Conservation (phyloP, 805 yeast species). For the Candida methanosorbosa region DNA sequence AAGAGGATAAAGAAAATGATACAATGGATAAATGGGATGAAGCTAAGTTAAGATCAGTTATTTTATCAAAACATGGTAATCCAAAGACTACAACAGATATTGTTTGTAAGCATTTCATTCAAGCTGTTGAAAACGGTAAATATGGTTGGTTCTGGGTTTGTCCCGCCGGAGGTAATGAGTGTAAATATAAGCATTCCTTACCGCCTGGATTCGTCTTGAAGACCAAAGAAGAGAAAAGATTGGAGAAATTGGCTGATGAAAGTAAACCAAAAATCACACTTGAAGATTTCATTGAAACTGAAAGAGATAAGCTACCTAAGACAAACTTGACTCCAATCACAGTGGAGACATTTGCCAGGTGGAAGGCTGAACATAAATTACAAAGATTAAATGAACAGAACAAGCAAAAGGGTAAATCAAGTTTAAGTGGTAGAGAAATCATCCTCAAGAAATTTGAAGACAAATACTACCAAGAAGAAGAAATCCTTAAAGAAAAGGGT, state of each 20-base stretch:
- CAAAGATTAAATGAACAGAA: conserved; percentile 35
- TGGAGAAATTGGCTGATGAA: conserved; percentile 80
- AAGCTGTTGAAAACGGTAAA: conserved; percentile 94
- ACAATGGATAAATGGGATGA: conserved; percentile 98
- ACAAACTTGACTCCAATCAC: conserved; percentile 80
- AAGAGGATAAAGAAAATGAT: conserved; percentile 55
- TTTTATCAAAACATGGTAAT: conserved; percentile 89
- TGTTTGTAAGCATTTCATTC: conserved; percentile 89
- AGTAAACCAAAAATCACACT: conserved; percentile 83
- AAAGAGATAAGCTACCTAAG: conserved; percentile 75
- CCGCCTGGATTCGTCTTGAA: conserved; percentile 96
- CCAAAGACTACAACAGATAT: conserved; percentile 90
- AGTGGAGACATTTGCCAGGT: conserved; percentile 63
- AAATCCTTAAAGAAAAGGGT: conserved; percentile 34
- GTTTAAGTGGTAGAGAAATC: conserved; percentile 60
- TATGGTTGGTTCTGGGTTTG: conserved; percentile 99
- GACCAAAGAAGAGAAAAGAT: conserved; percentile 90
- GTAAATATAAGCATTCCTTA: conserved; percentile 91
- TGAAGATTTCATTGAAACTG: conserved; percentile 94
- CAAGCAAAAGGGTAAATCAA: conserved; percentile 31
- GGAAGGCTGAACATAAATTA: conserved; percentile 69
- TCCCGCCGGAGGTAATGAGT: conserved; percentile 87
- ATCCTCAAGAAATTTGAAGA: conserved; percentile 52
- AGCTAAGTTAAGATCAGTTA: conserved; percentile 81
- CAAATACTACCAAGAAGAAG: conserved; percentile 46